Percentiles rank a stretch among this genome's conserved stretches.
Conservation (phyloP, 345 rosid species). For the Hibiscus mutabilis region DNA sequence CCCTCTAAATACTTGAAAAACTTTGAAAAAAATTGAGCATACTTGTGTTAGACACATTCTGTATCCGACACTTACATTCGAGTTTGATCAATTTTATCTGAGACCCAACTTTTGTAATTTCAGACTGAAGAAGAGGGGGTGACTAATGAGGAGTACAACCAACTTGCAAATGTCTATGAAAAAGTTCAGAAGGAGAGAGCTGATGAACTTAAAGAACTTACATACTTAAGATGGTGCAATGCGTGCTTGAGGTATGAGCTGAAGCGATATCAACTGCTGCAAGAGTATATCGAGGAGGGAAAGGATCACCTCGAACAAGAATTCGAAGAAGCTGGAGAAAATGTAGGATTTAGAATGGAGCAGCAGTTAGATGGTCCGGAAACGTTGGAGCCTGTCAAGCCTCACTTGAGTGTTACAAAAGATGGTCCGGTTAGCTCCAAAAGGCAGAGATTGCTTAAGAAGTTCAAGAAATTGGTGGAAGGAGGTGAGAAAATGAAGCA, state of each 20-base stretch:
- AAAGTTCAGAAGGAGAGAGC: constrained; percentile 34
- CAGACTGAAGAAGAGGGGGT: constrained; percentile 27
- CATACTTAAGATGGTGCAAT: constrained; percentile 57
- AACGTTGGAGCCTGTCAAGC: constrained; percentile 12
- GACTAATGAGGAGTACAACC: constrained; percentile 33
- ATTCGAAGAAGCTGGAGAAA: constrained; percentile 15
- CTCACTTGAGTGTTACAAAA: not conserved
- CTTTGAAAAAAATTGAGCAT: too few relatives aligned
- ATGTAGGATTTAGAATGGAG: constrained; percentile 17
- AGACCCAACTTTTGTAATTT: constrained; percentile 8
- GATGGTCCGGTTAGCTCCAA: constrained; percentile 24
- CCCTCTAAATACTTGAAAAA: too few relatives aligned
- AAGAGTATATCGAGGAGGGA: constrained; percentile 21
- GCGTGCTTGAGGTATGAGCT: constrained; percentile 69
- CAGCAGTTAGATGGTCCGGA: constrained; percentile 21
- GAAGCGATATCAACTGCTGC: constrained; percentile 25
- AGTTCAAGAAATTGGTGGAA: constrained; percentile 66
- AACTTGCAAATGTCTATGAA: constrained; percentile 38
- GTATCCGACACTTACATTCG: not conserved
- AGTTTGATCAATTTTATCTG: not conserved
- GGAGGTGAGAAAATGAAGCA: constrained; percentile 40
- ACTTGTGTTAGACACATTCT: not conserved
- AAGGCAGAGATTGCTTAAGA: constrained; percentile 47
- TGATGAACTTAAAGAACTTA: constrained; percentile 43
- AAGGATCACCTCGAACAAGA: constrained; percentile 22